Conservation (phyloP, 2,329 filamentous ascomycete species). For the Aspergillus hiratsukae region DNA sequence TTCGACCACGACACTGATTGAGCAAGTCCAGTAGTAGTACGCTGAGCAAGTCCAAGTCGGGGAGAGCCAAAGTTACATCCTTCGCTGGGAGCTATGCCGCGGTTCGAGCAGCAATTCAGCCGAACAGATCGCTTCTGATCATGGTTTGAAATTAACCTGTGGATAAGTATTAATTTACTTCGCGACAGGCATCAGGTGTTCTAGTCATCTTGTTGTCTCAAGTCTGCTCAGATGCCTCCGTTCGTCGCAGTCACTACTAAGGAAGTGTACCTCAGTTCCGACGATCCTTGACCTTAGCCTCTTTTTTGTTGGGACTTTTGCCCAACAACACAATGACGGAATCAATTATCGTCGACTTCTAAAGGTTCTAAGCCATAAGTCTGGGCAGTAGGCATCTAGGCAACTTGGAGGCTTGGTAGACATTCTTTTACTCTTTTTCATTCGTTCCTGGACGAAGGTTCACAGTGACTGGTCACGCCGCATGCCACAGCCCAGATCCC, state of each 20-base stretch:
- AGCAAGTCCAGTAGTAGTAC: neutral
- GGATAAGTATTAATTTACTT: neutral
- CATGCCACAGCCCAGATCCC: conserved; percentile 1
- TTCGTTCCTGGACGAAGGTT: neutral
- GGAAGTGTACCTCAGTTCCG: conserved; percentile 9
- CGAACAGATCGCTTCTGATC: neutral
- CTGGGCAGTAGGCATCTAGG: neutral
- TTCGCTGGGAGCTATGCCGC: neutral
- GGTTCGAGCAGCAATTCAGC: neutral
- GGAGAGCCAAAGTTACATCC: neutral
- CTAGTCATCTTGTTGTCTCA: neutral
- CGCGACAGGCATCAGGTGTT: neutral
- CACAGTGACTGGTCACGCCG: neutral
- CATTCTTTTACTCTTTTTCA: neutral
- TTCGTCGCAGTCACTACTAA: neutral
- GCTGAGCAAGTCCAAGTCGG: neutral
- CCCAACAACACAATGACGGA: conserved; percentile 21
- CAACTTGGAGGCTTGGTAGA: neutral
- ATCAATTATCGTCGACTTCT: neutral
- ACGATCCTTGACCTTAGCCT: conserved; percentile 1
- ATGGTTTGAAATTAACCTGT: neutral
- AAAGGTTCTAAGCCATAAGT: neutral
- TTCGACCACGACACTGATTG: neutral
- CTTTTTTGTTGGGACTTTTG: conserved; percentile 24
- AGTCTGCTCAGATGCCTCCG: neutral